These are phyloP conservation scores for Sarocladiaceae sp. DNA, from an alignment of 2,329 filamentous ascomycete genomes.

Conservation along the genomic window DNA sequence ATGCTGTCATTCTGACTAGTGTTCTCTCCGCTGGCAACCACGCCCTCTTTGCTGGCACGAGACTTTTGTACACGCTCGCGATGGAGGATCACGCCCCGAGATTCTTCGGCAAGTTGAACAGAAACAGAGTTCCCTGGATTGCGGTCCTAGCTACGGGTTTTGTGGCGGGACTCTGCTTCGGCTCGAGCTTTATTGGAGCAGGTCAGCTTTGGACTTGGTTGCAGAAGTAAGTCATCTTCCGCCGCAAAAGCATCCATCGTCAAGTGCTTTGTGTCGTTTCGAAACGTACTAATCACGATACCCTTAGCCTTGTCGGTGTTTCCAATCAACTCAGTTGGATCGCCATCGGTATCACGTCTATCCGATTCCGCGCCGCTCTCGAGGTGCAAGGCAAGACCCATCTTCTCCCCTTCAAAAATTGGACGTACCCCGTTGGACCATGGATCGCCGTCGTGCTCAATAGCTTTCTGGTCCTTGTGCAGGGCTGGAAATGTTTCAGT, in stretches of 20 bases:
- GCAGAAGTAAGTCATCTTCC: conserved; percentile 46
- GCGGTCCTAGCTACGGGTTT: conserved; percentile 43
- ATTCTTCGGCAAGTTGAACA: conserved; percentile 38
- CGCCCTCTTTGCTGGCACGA: conserved; percentile 27
- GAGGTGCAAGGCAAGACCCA: conserved; percentile 53
- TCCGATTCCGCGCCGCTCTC: conserved; percentile 58
- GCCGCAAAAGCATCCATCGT: no score
- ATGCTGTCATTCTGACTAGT: conserved; percentile 34
- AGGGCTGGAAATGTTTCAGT: conserved; percentile 59
- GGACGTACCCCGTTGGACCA: conserved; percentile 53
- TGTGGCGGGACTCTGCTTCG: conserved; percentile 57
- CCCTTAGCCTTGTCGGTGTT: conserved; percentile 51
- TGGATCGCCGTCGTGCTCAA: conserved; percentile 42
- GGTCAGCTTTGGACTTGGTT: conserved; percentile 61
- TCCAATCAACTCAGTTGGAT: conserved; percentile 63
- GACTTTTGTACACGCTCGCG: conserved; percentile 29
- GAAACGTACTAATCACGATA: conserved; percentile 14
- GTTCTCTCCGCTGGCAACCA: conserved; percentile 32
- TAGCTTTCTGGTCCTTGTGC: conserved; percentile 53
- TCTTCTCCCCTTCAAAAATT: conserved; percentile 56
- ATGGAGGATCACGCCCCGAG: conserved; percentile 45
- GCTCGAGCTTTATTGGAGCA: conserved; percentile 58
- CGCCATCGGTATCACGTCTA: conserved; percentile 55
- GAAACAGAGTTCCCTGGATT: conserved; percentile 30
- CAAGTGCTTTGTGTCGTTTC: no score